A percentile compares a stretch with the other conserved stretches of the same genome.
Conservation (phyloP, 2,329 filamentous ascomycete species). For the Endoconidiophora laricicola region DNA sequence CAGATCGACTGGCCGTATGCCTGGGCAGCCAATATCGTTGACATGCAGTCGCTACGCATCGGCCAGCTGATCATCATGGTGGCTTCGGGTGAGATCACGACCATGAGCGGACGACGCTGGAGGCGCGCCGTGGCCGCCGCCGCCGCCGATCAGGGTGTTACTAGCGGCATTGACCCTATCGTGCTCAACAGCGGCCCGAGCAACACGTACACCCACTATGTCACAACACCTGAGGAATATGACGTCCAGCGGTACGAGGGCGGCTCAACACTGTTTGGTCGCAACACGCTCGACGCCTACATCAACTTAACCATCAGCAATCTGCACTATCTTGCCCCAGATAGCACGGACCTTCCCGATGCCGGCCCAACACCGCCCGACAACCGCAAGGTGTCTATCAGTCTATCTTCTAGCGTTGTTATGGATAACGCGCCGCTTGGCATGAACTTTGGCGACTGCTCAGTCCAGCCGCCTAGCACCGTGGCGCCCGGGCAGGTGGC, state of each 20-base stretch:
- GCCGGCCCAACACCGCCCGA: conserved; percentile 52
- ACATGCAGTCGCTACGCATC: conserved; percentile 67
- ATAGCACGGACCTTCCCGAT: conserved; percentile 23
- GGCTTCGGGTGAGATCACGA: conserved; percentile 75
- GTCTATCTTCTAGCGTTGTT: conserved; percentile 64
- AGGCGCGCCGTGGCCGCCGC: conserved; percentile 47
- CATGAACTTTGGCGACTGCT: conserved; percentile 52
- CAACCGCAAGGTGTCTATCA: conserved; percentile 57
- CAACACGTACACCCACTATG: conserved; percentile 57
- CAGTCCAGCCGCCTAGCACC: conserved; percentile 29
- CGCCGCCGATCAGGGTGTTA: conserved; percentile 25
- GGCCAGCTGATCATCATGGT: conserved; percentile 74
- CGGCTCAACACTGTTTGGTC: conserved; percentile 74
- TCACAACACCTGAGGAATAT: conserved; percentile 17
- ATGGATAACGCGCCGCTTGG: conserved; percentile 50
- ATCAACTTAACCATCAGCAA: conserved; percentile 61
- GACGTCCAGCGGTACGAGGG: conserved; percentile 76
- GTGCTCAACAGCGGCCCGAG: conserved; percentile 76
- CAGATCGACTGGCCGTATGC: conserved; percentile 57
- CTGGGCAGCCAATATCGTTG: conserved; percentile 80
- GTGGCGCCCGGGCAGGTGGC: conserved; percentile 38
- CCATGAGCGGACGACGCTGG: conserved; percentile 84
- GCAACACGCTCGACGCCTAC: conserved; percentile 69
- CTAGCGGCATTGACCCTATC: conserved; percentile 32
- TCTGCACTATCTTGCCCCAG: conserved; percentile 46